Percentiles rank a stretch among this genome's conserved stretches.
These are phyloP conservation scores for Phytophthora pistaciae DNA, from an alignment of 352 stramenopile genomes.

Conservation along the genomic window DNA sequence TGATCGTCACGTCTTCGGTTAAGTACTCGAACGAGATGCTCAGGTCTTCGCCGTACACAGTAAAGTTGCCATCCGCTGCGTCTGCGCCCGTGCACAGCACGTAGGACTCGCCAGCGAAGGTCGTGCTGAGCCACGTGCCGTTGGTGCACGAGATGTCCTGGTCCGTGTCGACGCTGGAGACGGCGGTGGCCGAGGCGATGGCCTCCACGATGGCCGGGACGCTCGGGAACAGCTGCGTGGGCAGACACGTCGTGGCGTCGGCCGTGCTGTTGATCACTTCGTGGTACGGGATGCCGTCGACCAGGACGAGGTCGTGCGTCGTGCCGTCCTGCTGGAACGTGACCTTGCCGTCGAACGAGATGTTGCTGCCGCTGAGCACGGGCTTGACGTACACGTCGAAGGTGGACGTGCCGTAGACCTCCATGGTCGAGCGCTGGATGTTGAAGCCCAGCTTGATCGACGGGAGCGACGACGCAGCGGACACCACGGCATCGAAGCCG, in stretches of 20 bases:
- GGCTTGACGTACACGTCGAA: constrained; percentile 60
- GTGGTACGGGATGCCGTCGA: constrained; percentile 50
- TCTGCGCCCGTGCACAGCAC: constrained; percentile 49
- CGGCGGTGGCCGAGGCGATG: constrained; percentile 36
- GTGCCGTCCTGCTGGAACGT: constrained; percentile 42
- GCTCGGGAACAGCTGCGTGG: constrained; percentile 36
- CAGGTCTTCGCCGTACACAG: constrained; percentile 54
- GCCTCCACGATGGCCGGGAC: constrained; percentile 42
- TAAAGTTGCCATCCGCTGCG: constrained; percentile 36
- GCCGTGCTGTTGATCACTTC: constrained; percentile 28
- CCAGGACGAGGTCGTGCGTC: constrained; percentile 52
- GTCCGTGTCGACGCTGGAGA: constrained; percentile 45
- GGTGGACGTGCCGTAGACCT: constrained; percentile 49
- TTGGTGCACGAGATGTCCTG: constrained; percentile 53
- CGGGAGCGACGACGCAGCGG: constrained; percentile 30
- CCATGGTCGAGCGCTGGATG: constrained; percentile 63
- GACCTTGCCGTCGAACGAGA: constrained; percentile 53
- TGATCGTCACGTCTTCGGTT: constrained; percentile 31
- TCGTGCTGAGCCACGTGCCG: constrained; percentile 47
- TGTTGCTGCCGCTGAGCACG: constrained; percentile 29
- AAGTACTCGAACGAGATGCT: constrained; percentile 42
- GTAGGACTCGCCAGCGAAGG: constrained; percentile 53
- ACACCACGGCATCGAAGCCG: constrained; percentile 13
- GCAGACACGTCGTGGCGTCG: constrained; percentile 34
- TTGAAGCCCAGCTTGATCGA: constrained; percentile 52